Evolutionary conservation across 805 yeast genomes (phyloP).

Genomic region (Wickerhamiella kurtzmanii): DNA sequence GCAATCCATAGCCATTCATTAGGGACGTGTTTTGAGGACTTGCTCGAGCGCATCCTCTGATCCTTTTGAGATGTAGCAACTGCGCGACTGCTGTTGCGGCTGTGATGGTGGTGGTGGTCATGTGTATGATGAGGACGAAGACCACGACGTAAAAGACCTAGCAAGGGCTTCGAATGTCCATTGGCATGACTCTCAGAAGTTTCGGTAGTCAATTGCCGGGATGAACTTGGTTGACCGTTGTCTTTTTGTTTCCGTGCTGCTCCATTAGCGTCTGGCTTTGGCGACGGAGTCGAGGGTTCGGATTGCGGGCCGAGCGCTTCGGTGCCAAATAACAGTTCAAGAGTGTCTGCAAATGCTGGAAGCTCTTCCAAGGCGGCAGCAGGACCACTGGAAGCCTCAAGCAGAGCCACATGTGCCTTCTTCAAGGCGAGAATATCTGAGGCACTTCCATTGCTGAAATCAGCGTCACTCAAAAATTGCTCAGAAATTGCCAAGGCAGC

Average conservation of each 20-base stretch:
- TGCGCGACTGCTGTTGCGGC: too few species aligned
- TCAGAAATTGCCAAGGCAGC: slow-evolving; percentile 45
- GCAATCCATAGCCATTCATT: slow-evolving; percentile 65
- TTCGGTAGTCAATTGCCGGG: too few species aligned
- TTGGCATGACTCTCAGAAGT: too few species aligned
- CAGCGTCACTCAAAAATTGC: slow-evolving; percentile 31
- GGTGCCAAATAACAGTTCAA: slow-evolving; percentile 32
- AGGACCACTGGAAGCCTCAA: slow-evolving; percentile 47
- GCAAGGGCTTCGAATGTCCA: slow-evolving; percentile 20
- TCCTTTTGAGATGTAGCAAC: neutral
- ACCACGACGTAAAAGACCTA: slow-evolving; percentile 2
- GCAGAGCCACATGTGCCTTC: slow-evolving; percentile 58
- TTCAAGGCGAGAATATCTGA: slow-evolving; percentile 44
- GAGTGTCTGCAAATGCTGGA: slow-evolving; percentile 52
- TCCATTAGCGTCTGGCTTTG: neutral
- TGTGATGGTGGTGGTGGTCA: slow-evolving; percentile 6
- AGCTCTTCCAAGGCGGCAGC: slow-evolving; percentile 47
- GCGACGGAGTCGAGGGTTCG: neutral
- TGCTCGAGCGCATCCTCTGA: neutral
- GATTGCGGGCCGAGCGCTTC: slow-evolving; percentile 12
- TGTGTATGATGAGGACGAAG: slow-evolving; percentile 5
- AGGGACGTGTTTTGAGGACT: slow-evolving; percentile 29
- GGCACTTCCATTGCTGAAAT: slow-evolving; percentile 23
- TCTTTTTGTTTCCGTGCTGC: neutral
- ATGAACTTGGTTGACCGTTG: too few species aligned